These are phyloP conservation scores for Euphrasia confusa DNA, from an alignment of 257 asterid species.

Conservation along the genomic window DNA sequence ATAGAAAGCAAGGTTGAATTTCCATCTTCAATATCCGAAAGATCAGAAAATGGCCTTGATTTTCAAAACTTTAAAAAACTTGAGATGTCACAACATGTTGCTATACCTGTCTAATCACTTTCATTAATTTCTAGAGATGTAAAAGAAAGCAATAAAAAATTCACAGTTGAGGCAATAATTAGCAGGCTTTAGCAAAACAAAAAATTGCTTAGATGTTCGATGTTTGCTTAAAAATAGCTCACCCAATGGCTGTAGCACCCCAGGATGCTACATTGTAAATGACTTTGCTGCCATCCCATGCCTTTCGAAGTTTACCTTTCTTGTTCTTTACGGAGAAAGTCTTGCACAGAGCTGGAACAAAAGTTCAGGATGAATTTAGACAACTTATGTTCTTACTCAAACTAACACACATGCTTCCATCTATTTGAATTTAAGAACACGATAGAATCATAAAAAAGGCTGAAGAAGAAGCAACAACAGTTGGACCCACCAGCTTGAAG, in stretches of 20 bases:
- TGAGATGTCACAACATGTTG: no score
- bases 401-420: background rate
- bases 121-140: no score
- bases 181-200: slow-evolving; percentile 11
- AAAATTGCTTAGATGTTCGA: slow-evolving; percentile 7
- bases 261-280: slow-evolving; percentile 94
- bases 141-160: no score
- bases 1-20: no score
- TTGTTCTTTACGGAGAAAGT: slow-evolving; percentile 77
- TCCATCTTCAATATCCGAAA: no score
- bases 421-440: background rate
- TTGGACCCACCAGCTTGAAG: slow-evolving; percentile 82
- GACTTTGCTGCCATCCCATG: slow-evolving; percentile 98
- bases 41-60: no score
- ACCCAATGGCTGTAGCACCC: slow-evolving; percentile 99
- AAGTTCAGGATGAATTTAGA: slow-evolving; percentile 23
- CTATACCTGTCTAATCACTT: no score
- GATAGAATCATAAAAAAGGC: slow-evolving; percentile 2
- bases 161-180: background rate
- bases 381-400: background rate
- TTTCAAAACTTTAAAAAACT: no score
- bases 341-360: slow-evolving; percentile 81
- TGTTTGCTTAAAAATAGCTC: slow-evolving; percentile 30
- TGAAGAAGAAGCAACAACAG: slow-evolving; percentile 8
- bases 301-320: slow-evolving; percentile 90